Conservation (phyloP, 164 flowering plant genomes). For the Amborella trichopoda region DNA sequence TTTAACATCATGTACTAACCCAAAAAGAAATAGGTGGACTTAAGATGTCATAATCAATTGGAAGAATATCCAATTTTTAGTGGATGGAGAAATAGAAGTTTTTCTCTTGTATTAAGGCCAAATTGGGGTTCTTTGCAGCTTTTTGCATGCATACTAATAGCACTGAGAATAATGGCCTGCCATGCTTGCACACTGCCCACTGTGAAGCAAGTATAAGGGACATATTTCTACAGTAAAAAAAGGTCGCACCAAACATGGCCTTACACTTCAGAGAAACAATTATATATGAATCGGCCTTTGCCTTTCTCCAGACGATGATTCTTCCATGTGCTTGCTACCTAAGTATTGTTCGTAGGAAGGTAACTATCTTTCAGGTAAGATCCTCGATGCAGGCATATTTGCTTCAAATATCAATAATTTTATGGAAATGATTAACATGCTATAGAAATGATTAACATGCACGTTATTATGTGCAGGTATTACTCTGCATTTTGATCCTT, state of each 20-base stretch:
- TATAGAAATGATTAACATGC: background rate
- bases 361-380: conserved; percentile 51
- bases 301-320: conserved; percentile 55
- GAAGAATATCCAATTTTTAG: no score
- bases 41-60: no score
- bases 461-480: conserved; percentile 26
- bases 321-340: conserved; percentile 83
- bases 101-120: no score
- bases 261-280: no score
- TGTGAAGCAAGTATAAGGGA: background rate
- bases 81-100: no score
- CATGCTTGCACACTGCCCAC: background rate
- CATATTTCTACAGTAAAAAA: background rate
- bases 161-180: background rate
- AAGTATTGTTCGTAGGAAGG: conserved; percentile 65
- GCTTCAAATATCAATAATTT: background rate
- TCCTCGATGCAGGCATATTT: background rate
- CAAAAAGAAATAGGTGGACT: no score
- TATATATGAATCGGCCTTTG: background rate
- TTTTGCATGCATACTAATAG: background rate
- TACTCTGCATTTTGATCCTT: conserved; percentile 46
- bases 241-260: no score
- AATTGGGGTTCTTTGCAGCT: background rate
- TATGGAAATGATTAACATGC: background rate
- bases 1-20: no score